These are phyloP conservation scores for Echeveria elegans DNA, from an alignment of 164 flowering plant genomes.

Conservation along the genomic window DNA sequence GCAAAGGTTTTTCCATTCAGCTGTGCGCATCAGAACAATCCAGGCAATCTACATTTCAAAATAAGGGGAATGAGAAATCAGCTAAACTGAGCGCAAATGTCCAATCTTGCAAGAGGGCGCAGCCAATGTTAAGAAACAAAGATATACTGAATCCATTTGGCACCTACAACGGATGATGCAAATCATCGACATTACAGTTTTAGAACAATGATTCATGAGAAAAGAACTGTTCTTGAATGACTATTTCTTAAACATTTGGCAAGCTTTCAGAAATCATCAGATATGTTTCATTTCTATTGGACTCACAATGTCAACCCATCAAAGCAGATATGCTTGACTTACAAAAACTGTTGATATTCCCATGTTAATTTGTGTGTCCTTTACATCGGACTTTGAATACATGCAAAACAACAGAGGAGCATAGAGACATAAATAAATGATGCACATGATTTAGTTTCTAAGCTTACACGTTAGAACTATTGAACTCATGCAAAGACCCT, in stretches of 20 bases:
- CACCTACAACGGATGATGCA: no score
- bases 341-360: conserved; percentile 88
- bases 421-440: not conserved
- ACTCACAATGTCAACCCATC: not conserved
- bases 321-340: conserved; percentile 31
- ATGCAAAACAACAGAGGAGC: conserved; percentile 33
- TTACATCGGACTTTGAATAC: conserved; percentile 58
- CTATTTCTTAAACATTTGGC: not conserved
- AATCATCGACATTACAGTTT: no score
- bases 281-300: not conserved
- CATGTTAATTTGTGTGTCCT: conserved; percentile 76
- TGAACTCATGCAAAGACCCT: not conserved
- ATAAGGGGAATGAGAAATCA: not conserved
- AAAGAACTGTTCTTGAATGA: not conserved
- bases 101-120: no score
- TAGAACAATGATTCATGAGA: no score
- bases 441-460: not conserved
- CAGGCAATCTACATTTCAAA: conserved; percentile 66
- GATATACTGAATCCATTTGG: no score
- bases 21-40: conserved; percentile 55
- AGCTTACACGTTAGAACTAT: not conserved
- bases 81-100: not conserved
- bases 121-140: no score
- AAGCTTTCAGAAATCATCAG: not conserved
- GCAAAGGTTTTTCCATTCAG: conserved; percentile 90